These are phyloP conservation scores for Eustoma russellianum DNA, from an alignment of 257 asterid species.

Conservation along the genomic window DNA sequence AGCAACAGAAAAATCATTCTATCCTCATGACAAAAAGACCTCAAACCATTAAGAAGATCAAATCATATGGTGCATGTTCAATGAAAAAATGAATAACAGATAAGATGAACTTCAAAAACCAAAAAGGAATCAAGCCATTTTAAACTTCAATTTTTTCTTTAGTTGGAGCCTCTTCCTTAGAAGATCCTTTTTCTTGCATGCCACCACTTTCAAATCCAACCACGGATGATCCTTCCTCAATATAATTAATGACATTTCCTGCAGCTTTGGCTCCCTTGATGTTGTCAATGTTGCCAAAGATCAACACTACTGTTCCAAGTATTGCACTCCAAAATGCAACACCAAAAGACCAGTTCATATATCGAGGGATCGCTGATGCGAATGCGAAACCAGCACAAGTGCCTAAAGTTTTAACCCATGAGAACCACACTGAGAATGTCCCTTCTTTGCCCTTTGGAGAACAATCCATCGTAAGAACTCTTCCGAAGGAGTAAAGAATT, in stretches of 20 bases:
- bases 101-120: background rate
- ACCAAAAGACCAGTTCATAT: conserved; percentile 53
- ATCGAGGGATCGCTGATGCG: conserved; percentile 50
- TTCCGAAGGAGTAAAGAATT: conserved; percentile 63
- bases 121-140: background rate
- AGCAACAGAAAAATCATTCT: too few relatives aligned
- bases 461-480: conserved; percentile 74
- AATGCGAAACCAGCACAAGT: conserved; percentile 65
- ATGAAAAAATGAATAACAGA: background rate
- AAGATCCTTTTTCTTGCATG: conserved; percentile 25
- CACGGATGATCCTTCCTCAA: conserved; percentile 38
- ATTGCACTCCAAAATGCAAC: conserved; percentile 47
- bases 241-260: conserved; percentile 40
- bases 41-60: too few relatives aligned
- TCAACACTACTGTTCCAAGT: conserved; percentile 46
- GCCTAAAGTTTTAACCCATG: conserved; percentile 64
- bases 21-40: too few relatives aligned
- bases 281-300: conserved; percentile 75
- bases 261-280: conserved; percentile 80
- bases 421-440: conserved; percentile 74
- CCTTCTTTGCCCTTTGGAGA: conserved; percentile 92
- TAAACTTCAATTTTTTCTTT: conserved; percentile 27
- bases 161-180: conserved; percentile 15
- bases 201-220: conserved; percentile 19
- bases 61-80: too few relatives aligned